A percentile compares a stretch with the other conserved stretches of the same genome.
phyloP scores from a whole-genome alignment of 2,329 filamentous ascomycete species.

The Calonectria pteridis region DNA sequence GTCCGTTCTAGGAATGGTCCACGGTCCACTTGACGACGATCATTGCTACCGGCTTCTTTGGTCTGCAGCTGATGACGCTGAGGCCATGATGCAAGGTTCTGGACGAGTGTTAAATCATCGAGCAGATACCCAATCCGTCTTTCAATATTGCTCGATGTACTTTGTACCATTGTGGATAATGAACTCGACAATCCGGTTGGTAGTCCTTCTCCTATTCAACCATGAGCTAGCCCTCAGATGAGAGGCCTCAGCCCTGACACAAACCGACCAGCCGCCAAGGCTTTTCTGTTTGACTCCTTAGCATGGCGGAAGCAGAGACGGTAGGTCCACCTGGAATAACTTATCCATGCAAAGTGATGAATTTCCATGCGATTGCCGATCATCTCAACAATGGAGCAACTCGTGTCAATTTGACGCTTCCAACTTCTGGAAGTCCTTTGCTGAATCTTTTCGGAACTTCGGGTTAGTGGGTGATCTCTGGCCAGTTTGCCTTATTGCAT shows the following conservation, averaged over 20 bases:
- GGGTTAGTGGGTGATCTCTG: conserved; percentile 8
- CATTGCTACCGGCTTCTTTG: neutral
- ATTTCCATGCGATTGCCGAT: conserved; percentile 4
- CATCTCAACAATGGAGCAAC: neutral
- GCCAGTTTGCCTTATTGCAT: neutral
- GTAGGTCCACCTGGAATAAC: neutral
- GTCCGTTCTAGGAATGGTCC: conserved; percentile 19
- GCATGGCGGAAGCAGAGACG: neutral
- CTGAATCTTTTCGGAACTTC: neutral
- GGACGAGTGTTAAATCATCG: neutral
- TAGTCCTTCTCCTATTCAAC: neutral
- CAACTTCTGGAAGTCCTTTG: conserved; percentile 8
- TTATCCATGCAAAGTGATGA: neutral
- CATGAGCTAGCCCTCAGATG: neutral
- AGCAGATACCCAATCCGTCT: neutral
- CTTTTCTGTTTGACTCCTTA: neutral
- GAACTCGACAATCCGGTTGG: neutral
- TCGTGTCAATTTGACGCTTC: conserved; percentile 1
- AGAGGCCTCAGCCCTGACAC: neutral
- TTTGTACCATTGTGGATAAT: neutral
- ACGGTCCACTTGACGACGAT: conserved; percentile 16
- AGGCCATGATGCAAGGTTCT: conserved; percentile 6
- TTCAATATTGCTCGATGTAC: neutral
- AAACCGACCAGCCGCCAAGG: neutral
- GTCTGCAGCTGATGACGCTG: neutral